Base-by-base conservation (phyloP, 2,329 filamentous ascomycete species). In the Pestalotiopsis sp. region DNA sequence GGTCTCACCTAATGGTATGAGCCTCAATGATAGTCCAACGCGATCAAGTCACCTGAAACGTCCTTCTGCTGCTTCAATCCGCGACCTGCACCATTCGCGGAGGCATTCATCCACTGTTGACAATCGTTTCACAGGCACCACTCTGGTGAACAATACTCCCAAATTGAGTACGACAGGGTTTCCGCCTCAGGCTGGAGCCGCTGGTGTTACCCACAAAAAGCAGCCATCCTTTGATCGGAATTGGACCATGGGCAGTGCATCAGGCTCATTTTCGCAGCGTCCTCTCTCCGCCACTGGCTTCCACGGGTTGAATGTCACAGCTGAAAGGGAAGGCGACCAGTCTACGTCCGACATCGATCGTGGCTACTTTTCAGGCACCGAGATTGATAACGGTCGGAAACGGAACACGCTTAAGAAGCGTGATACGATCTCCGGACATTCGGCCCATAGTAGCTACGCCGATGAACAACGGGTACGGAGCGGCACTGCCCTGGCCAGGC, bases 291-390 rank as follows among this genome's bases (percentile, higher is more conserved):
- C 87, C 2, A 80, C 86, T 17, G 86, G 85, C 14, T 75, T 86
- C 40, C 83, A 85, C 38, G 73, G 81, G 6, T 66, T 81, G 63
- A 78, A 79, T 25, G 76, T 76, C 25, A 81, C 82, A 1, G 81
- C 81, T 17, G 73, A 79, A 7, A 76, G 76, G 14, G 69, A 75
- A 14, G 78, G 82, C 13, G 74, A 83, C 70, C 86, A 88, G 69
- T 84, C 84, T 9, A 81, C 82, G 17, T 80, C 84, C 27, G 93
- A 97, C 70, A 80, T 93, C 17, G 96, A 98, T 75, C 89, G 94
- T 45, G 95, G 95, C 27, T 98, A 98, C 79, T 97, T 98, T 77
- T 98, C 95, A 7, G 94, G 95, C 3, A 92, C 92, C 17, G 95
- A 98, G 75, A 85, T 90, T 12, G 94, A 98, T 71, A 62, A 40